Evolutionary conservation across 2,329 filamentous ascomycete species (phyloP), one percentile per base, ranked within the genome.

Genomic region (Alternaria sp.): DNA sequence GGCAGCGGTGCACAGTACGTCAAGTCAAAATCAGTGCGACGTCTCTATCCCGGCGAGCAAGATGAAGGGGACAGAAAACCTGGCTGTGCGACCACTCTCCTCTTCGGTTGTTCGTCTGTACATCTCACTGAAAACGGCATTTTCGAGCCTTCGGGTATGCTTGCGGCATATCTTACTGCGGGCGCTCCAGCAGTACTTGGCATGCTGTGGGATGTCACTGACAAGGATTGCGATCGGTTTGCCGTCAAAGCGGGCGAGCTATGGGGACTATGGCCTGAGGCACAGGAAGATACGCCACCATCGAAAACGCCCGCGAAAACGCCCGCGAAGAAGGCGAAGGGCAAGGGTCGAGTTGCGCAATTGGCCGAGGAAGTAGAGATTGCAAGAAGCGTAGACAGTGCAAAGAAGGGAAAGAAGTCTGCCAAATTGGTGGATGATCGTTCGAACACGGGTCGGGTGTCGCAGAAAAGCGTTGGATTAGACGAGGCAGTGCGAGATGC

Each of bases 161-260:
- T 96, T 23, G 89, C 94, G 82, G 93, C 94, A 72, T 98, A 98
- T 81, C 89, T 99, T 81, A 89, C 95, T 70, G 94, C 93, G 0
- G 95, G 80, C 71, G 83, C 76, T 70, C 93, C 93, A 4, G 93
- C 95, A 0, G 88, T 98, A 10, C 89, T 98, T 3, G 96, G 93
- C 49, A 97, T 94, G 15, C 84, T 99, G 40, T 99, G 96, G 96
- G 96, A 99, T 79, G 96, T 99, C 53, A 99, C 96, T 10, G 96
- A 99, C 78, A 92, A 92, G 73, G 96, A 99, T 79, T 97, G 97
- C 78, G 96, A 99, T 82, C 91, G 94, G 17, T 97, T 97, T 79
- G 92, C 94, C 0, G 89, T 90, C 32, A 85, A 87, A 25, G 84
- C 91, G 3, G 91, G 97, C 77, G 91, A 96, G 76, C 86, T 91